These are phyloP conservation scores for Zizania latifolia DNA, from an alignment of 176 grass and related monocot genomes.

Conservation along the genomic window DNA sequence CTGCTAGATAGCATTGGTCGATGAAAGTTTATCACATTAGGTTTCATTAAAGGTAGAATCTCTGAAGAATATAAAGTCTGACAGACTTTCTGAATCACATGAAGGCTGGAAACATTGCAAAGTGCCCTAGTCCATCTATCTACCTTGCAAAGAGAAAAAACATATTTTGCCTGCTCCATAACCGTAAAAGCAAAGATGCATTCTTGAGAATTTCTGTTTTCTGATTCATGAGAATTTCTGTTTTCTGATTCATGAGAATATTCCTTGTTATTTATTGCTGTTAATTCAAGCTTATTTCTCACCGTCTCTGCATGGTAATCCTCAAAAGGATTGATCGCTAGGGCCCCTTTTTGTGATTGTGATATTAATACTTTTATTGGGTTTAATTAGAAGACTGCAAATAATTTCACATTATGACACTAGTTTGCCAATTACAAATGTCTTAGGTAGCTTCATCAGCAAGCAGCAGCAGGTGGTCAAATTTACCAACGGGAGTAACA, in stretches of 20 bases:
- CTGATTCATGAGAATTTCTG: neutral
- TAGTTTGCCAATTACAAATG: slow-evolving; percentile 19
- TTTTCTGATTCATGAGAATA: neutral
- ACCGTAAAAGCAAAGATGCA: no score
- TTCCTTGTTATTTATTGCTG: neutral
- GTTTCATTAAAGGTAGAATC: no score
- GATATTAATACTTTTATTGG: neutral
- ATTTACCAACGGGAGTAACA: slow-evolving; percentile 34
- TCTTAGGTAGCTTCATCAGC: slow-evolving; percentile 47
- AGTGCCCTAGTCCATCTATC: no score
- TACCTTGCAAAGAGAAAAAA: no score
- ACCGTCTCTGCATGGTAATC: neutral
- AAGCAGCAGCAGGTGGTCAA: slow-evolving; percentile 33
- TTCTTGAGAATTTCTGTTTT: neutral
- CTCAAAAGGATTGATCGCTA: neutral
- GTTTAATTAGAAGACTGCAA: neutral
- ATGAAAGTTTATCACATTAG: no score
- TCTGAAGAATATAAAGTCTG: no score
- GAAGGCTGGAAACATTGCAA: no score
- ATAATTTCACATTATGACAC: slow-evolving; percentile 10
- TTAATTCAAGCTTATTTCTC: neutral
- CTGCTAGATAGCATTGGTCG: no score
- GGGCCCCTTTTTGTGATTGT: neutral
- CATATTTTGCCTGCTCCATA: neutral
- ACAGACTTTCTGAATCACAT: no score